phyloP scores from a whole-genome alignment of 768 basidiomycete genomes.

The Strobilomyces dryophilus region DNA sequence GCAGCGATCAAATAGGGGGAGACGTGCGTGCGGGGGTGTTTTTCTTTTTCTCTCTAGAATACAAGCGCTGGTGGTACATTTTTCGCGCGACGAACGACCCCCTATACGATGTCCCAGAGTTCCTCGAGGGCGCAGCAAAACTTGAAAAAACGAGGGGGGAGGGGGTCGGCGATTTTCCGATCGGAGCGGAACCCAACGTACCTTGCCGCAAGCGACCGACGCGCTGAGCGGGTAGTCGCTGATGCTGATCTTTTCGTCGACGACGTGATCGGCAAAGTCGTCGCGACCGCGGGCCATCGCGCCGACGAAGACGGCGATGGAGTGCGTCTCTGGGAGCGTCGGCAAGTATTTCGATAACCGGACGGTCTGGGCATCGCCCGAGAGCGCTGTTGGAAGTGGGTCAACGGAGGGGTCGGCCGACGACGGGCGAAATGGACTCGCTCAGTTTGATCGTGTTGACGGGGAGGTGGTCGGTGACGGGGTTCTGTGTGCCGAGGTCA shows the following conservation, averaged over 20 bases:
- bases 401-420: conserved; percentile 4
- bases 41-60: background rate
- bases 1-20: no score
- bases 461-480: conserved; percentile 90
- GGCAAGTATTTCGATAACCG: conserved; percentile 81
- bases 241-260: conserved; percentile 96
- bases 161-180: conserved; percentile 2
- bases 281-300: conserved; percentile 97
- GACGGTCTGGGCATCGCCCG: conserved; percentile 82
- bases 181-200: conserved; percentile 34
- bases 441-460: conserved; percentile 95
- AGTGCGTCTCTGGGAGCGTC: conserved; percentile 82
- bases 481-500: conserved; percentile 58
- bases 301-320: conserved; percentile 92
- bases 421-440: conserved; percentile 37
- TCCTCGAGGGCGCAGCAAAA: conserved; percentile 93
- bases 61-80: conserved; percentile 13
- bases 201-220: conserved; percentile 95
- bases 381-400: conserved; percentile 62
- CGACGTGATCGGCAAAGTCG: conserved; percentile 92
- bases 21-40: background rate
- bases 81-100: background rate
- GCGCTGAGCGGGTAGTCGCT: conserved; percentile 92
- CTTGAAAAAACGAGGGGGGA: conserved; percentile 38
- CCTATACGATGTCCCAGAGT: conserved; percentile 86